These are phyloP conservation scores for Tuber indicum DNA, from an alignment of 495 filamentous ascomycete species.

Conservation along the genomic window DNA sequence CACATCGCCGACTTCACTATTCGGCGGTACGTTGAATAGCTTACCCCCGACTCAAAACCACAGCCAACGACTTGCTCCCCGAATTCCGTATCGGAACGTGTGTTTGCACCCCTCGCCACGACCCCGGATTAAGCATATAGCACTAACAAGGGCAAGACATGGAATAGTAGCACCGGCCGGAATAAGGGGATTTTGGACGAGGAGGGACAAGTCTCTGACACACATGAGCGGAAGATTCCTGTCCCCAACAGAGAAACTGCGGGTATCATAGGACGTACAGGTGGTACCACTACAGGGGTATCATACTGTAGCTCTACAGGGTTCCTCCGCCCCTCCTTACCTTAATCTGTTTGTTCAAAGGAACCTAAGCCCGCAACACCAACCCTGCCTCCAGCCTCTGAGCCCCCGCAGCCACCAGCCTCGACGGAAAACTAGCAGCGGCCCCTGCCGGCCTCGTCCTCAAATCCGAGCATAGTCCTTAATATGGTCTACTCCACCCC, in stretches of 20 bases:
- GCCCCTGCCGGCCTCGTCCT: too few species aligned
- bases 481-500: too few species aligned
- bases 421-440: too few species aligned
- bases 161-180: slow-evolving; percentile 47
- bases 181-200: slow-evolving; percentile 47
- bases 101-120: slow-evolving; percentile 44
- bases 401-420: too few species aligned
- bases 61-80: slow-evolving; percentile 33
- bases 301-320: too few species aligned
- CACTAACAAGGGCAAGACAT: slow-evolving; percentile 44
- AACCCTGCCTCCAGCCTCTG: too few species aligned
- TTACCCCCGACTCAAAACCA: too few species aligned
- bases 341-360: too few species aligned
- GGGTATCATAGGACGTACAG: slow-evolving; percentile 25
- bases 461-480: slow-evolving; percentile 12
- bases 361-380: too few species aligned
- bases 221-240: slow-evolving; percentile 45
- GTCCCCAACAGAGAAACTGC: slow-evolving; percentile 47
- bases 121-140: slow-evolving; percentile 48
- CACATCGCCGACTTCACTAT: slow-evolving; percentile 44
- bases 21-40: slow-evolving; percentile 43
- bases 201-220: slow-evolving; percentile 48
- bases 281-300: too few species aligned
- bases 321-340: too few species aligned
- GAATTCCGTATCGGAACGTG: slow-evolving; percentile 45